These are phyloP conservation scores for Kurtzmaniella natalensis DNA, from an alignment of 1,139 yeast genomes.

Conservation along the genomic window DNA sequence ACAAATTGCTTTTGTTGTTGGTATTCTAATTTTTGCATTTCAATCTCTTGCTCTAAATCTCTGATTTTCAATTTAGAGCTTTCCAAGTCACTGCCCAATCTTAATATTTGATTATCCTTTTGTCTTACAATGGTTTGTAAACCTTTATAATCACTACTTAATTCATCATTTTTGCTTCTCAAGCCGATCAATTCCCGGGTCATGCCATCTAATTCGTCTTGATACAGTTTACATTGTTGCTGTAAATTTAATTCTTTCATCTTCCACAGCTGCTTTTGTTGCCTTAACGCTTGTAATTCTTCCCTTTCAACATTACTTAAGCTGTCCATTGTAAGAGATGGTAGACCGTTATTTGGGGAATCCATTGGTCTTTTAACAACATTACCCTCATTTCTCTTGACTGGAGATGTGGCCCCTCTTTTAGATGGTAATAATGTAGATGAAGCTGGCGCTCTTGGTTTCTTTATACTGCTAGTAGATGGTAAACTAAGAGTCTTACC, in stretches of 20 bases:
- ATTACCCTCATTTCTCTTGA: slow-evolving; percentile 36
- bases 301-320: slow-evolving; percentile 26
- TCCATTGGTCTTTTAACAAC: slow-evolving; percentile 28
- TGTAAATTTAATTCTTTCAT: slow-evolving; percentile 39
- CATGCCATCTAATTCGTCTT: slow-evolving; percentile 28
- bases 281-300: slow-evolving; percentile 49
- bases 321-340: too few species aligned
- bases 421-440: slow-evolving; percentile 51
- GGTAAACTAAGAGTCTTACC: slow-evolving; percentile 8
- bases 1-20: slow-evolving; percentile 19
- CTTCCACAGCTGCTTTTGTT: slow-evolving; percentile 6
- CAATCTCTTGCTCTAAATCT: slow-evolving; percentile 51
- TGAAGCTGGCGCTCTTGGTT: slow-evolving; percentile 9
- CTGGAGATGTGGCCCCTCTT: slow-evolving; percentile 64
- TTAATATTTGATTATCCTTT: slow-evolving; percentile 59
- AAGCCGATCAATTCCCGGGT: slow-evolving; percentile 5
- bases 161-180: slow-evolving; percentile 21
- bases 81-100: slow-evolving; percentile 60
- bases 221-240: slow-evolving; percentile 35
- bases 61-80: slow-evolving; percentile 44
- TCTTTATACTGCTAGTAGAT: slow-evolving; percentile 6
- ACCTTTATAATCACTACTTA: slow-evolving; percentile 45
- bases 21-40: slow-evolving; percentile 30
- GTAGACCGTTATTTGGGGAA: slow-evolving; percentile 20
- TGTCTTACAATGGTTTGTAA: slow-evolving; percentile 49